Percentiles rank a stretch among this genome's conserved stretches.
Conservation (phyloP, 1,284 basidiomycete species). For the Trichosporon sp. region DNA sequence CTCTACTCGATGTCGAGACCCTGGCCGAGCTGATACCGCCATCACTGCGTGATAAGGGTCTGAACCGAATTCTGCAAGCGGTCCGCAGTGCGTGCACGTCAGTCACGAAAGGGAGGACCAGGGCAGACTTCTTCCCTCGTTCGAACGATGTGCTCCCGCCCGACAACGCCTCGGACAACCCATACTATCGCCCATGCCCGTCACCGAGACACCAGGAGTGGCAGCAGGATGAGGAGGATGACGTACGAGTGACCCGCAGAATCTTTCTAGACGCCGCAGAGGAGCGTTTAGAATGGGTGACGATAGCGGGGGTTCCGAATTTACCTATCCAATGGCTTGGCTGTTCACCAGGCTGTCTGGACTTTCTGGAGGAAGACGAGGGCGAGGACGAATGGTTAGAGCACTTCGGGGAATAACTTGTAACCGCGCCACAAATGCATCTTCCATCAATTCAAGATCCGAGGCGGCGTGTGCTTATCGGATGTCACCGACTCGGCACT, state of each 20-base stretch:
- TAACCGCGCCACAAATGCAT: background rate
- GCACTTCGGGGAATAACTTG: constrained; percentile 7
- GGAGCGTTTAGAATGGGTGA: constrained; percentile 53
- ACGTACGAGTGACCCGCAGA: constrained; percentile 31
- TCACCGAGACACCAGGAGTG: constrained; percentile 46
- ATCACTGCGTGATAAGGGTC: constrained; percentile 28
- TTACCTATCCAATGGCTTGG: constrained; percentile 53
- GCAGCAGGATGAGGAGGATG: constrained; percentile 18
- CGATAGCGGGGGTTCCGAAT: constrained; percentile 37
- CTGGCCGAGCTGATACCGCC: constrained; percentile 40
- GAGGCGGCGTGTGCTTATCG: background rate
- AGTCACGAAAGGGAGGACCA: background rate
- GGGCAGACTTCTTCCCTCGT: constrained; percentile 40
- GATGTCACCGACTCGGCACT: background rate
- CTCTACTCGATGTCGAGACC: constrained; percentile 41
- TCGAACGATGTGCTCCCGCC: constrained; percentile 34
- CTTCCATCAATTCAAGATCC: background rate
- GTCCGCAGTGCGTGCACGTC: constrained; percentile 33
- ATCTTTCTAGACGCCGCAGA: constrained; percentile 53
- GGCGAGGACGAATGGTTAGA: constrained; percentile 35
- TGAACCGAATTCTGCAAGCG: constrained; percentile 39
- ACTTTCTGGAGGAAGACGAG: constrained; percentile 46
- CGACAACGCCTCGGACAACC: constrained; percentile 53
- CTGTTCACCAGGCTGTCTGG: constrained; percentile 53
- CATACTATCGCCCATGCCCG: constrained; percentile 51